phyloP scores from a whole-genome alignment of 1,284 basidiomycete genomes.

The Malassezia obtusa region DNA sequence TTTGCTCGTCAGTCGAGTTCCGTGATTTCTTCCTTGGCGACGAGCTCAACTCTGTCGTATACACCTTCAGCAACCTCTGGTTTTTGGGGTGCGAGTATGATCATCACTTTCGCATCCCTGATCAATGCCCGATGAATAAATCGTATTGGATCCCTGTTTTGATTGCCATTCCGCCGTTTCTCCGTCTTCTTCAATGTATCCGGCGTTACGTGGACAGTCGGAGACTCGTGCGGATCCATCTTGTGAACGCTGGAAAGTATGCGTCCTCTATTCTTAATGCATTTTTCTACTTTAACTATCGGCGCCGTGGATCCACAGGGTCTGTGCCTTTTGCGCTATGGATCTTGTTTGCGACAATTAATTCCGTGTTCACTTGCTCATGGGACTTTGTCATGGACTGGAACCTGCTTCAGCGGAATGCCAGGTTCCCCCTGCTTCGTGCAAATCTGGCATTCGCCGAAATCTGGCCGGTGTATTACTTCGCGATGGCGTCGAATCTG shows the following conservation, averaged over 20 bases:
- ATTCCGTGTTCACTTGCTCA: constrained; percentile 61
- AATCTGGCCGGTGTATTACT: constrained; percentile 50
- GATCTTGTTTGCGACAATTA: constrained; percentile 57
- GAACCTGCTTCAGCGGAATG: constrained; percentile 58
- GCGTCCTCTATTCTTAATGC: constrained; percentile 32
- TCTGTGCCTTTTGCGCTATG: constrained; percentile 21
- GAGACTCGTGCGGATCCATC: constrained; percentile 58
- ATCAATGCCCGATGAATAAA: constrained; percentile 27
- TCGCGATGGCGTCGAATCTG: constrained; percentile 57
- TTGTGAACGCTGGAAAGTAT: constrained; percentile 63
- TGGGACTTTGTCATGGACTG: constrained; percentile 62
- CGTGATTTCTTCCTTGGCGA: constrained; percentile 48
- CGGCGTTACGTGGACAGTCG: constrained; percentile 72
- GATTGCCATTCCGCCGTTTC: constrained; percentile 59
- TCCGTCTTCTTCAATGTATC: constrained; percentile 73
- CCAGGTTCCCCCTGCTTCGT: constrained; percentile 61
- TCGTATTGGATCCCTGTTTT: constrained; percentile 51
- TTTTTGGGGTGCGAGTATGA: constrained; percentile 62
- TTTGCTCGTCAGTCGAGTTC: constrained; percentile 50
- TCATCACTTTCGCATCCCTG: constrained; percentile 23
- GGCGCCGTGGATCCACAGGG: constrained; percentile 26
- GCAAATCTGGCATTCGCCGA: constrained; percentile 54
- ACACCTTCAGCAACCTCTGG: constrained; percentile 50
- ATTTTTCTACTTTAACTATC: constrained; percentile 44
- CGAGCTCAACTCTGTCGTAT: constrained; percentile 47